Percentiles rank a stretch among this genome's conserved stretches.
Evolutionary conservation across 257 asterid species (phyloP).

Genomic region (Nicotiana paniculata): DNA sequence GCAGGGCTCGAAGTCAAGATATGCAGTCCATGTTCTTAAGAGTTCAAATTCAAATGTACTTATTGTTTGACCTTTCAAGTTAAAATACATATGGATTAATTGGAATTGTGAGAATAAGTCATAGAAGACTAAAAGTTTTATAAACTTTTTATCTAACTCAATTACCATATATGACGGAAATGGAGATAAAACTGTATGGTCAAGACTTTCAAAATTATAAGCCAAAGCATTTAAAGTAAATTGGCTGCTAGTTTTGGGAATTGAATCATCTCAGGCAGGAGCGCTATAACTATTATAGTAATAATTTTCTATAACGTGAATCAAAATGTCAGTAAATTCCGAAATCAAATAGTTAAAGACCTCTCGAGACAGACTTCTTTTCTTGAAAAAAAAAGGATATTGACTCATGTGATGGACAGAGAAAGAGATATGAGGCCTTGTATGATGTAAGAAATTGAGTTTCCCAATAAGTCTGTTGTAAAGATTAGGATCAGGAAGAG

Average conservation of each 20-base stretch:
- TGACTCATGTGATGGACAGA: no score
- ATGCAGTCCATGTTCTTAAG: not conserved
- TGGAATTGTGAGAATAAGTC: not conserved
- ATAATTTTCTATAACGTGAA: no score
- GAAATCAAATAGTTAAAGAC: not conserved
- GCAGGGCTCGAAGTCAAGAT: not conserved
- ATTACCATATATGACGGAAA: not conserved
- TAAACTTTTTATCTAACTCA: not conserved
- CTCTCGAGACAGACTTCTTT: not conserved
- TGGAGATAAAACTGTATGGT: not conserved
- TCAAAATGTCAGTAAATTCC: no score
- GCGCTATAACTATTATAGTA: no score
- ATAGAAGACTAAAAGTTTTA: not conserved
- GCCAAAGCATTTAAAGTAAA: no score
- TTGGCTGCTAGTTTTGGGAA: no score
- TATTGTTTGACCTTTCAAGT: not conserved
- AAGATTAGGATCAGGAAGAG: no score
- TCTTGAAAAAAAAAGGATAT: not conserved
- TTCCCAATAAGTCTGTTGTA: no score
- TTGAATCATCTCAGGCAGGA: no score
- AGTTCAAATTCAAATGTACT: not conserved
- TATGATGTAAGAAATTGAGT: no score
- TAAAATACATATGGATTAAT: not conserved
- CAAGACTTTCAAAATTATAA: no score
- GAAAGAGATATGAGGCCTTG: no score